Percentiles rank a stretch among this genome's conserved stretches.
These are phyloP conservation scores for Chionographis japonica DNA, from an alignment of 106 monocot genomes.

Conservation along the genomic window DNA sequence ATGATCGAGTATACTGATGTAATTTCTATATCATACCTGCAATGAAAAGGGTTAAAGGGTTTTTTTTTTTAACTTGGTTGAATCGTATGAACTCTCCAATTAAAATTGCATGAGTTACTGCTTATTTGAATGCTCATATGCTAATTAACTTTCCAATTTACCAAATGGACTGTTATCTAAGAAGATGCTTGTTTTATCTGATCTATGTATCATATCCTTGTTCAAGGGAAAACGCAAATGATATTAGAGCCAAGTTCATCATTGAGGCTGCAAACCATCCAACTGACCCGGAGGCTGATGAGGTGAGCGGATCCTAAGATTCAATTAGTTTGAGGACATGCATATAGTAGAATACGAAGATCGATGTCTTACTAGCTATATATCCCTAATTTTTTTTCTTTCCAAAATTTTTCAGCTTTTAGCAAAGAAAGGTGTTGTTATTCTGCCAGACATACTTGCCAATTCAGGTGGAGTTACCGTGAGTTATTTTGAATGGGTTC, in stretches of 20 bases:
- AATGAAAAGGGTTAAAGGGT: too few relatives aligned
- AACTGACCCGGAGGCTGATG: conserved; percentile 82
- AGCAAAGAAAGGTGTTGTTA: conserved; percentile 79
- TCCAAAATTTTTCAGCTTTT: conserved; percentile 47
- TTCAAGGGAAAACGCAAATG: conserved; percentile 65
- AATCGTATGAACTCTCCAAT: neutral
- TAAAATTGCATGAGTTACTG: neutral
- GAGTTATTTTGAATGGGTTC: conserved; percentile 98
- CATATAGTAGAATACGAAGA: neutral
- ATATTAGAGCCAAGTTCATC: conserved; percentile 69
- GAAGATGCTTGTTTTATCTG: too few relatives aligned
- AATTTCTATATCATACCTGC: too few relatives aligned
- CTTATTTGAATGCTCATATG: too few relatives aligned
- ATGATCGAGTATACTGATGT: too few relatives aligned
- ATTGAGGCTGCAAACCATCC: conserved; percentile 86
- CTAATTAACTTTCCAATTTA: too few relatives aligned
- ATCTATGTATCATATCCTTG: neutral
- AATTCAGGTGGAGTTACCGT: conserved; percentile 92
- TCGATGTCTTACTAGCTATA: neutral
- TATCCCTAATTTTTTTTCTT: neutral
- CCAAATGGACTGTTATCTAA: too few relatives aligned
- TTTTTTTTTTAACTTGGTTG: neutral
- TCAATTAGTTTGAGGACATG: neutral
- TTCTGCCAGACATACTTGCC: conserved; percentile 85
- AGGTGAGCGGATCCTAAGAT: conserved; percentile 12